phyloP scores from a whole-genome alignment of 805 yeast species.

The Lipomyces starkeyi region DNA sequence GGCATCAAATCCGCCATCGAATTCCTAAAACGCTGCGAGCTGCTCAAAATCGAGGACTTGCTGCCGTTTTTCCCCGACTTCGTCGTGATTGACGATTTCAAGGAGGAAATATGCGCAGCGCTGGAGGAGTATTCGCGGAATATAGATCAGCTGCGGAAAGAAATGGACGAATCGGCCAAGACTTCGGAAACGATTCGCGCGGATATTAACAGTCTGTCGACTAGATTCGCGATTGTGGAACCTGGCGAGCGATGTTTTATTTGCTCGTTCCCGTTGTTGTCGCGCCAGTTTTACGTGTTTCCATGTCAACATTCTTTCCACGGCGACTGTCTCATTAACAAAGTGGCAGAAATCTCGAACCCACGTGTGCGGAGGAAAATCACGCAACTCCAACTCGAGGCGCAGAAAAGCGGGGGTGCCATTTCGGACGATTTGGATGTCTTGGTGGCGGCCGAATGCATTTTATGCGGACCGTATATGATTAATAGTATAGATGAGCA shows the following conservation, averaged over 20 bases:
- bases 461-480: constrained; percentile 75
- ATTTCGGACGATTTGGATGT: constrained; percentile 54
- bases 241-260: constrained; percentile 83
- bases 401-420: constrained; percentile 44
- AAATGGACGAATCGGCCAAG: constrained; percentile 73
- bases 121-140: constrained; percentile 72
- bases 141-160: constrained; percentile 68
- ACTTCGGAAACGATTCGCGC: constrained; percentile 63
- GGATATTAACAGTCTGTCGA: constrained; percentile 59
- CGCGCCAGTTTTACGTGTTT: constrained; percentile 75
- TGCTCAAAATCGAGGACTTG: constrained; percentile 72
- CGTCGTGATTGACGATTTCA: constrained; percentile 78
- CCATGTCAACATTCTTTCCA: constrained; percentile 94
- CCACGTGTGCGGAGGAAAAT: constrained; percentile 68
- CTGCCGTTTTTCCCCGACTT: constrained; percentile 86
- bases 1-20: constrained; percentile 45
- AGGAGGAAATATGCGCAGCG: constrained; percentile 81
- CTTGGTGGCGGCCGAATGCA: constrained; percentile 67
- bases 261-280: constrained; percentile 72
- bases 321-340: constrained; percentile 78
- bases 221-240: constrained; percentile 68
- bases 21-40: constrained; percentile 43
- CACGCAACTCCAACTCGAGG: constrained; percentile 57
- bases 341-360: constrained; percentile 66
- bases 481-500: constrained; percentile 73